These are phyloP conservation scores for Calonectria montana DNA, from an alignment of 2,329 filamentous ascomycete genomes.

Conservation along the genomic window DNA sequence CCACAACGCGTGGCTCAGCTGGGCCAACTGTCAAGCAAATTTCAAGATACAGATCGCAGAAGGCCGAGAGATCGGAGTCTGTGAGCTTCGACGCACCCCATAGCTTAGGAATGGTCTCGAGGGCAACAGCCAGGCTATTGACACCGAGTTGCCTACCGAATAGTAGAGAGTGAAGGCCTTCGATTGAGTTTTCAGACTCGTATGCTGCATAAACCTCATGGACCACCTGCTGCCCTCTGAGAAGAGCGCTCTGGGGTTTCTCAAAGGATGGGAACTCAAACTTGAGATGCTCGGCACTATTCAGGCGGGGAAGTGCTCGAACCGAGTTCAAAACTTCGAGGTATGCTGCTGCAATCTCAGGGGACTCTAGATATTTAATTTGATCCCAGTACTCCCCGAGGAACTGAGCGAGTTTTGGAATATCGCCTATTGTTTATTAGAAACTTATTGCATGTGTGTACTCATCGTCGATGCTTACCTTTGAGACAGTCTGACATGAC, in stretches of 20 bases:
- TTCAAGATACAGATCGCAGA: constrained; percentile 58
- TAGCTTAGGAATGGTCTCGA: constrained; percentile 47
- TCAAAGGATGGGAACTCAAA: constrained; percentile 32
- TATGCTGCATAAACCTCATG: constrained; percentile 51
- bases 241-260: constrained; percentile 49
- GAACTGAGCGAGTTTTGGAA: constrained; percentile 45
- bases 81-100: constrained; percentile 44
- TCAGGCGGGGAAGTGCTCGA: constrained; percentile 44
- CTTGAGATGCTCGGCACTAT: constrained; percentile 28
- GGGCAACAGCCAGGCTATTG: constrained; percentile 51
- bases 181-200: constrained; percentile 33
- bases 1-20: constrained; percentile 59
- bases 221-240: constrained; percentile 52
- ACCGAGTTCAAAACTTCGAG: constrained; percentile 60
- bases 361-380: constrained; percentile 42
- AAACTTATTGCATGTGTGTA: background rate
- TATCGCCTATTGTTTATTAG: constrained; percentile 42
- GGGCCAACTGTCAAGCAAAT: constrained; percentile 52
- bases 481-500: constrained; percentile 56
- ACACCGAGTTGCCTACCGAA: constrained; percentile 44
- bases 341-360: constrained; percentile 59
- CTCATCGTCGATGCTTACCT: constrained; percentile 48
- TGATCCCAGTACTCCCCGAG: constrained; percentile 43
- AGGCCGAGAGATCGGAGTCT: constrained; percentile 41
- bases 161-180: constrained; percentile 42